These are phyloP conservation scores for Nadsonia fulvescens DNA, from an alignment of 805 yeast genomes.

Conservation along the genomic window DNA sequence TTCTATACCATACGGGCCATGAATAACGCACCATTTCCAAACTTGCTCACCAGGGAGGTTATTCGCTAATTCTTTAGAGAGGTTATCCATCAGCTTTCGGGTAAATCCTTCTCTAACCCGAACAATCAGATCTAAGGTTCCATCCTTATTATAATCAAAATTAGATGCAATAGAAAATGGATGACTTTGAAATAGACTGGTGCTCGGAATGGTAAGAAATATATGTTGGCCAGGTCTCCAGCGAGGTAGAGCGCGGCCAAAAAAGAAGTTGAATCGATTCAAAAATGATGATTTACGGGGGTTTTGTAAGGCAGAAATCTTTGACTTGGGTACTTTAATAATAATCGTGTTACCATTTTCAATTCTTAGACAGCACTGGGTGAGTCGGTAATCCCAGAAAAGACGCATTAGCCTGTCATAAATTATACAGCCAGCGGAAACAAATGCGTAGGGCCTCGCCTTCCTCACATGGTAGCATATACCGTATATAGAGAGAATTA, in stretches of 20 bases:
- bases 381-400: slow-evolving; percentile 9
- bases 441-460: slow-evolving; percentile 11
- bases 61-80: slow-evolving; percentile 1
- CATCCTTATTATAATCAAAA: slow-evolving; percentile 6
- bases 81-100: slow-evolving; percentile 7
- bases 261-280: not conserved
- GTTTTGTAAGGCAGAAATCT: too few relatives aligned
- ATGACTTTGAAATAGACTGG: slow-evolving; percentile 11
- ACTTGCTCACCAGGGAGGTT: slow-evolving; percentile 1
- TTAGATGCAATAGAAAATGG: slow-evolving; percentile 14
- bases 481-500: slow-evolving; percentile 10
- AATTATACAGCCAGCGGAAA: slow-evolving; percentile 9
- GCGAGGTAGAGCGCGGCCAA: slow-evolving; percentile 2
- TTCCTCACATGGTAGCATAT: slow-evolving; percentile 10
- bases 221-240: slow-evolving; percentile 13
- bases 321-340: slow-evolving; percentile 6
- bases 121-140: slow-evolving; percentile 14
- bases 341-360: slow-evolving; percentile 11
- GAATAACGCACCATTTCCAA: slow-evolving; percentile 8
- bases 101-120: slow-evolving; percentile 18
- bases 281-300: too few relatives aligned
- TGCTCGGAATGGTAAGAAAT: slow-evolving; percentile 10
- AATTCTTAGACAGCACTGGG: slow-evolving; percentile 5
- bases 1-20: slow-evolving; percentile 14
- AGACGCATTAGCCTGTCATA: slow-evolving; percentile 11